Percentiles rank a stretch among this genome's conserved stretches.
phyloP scores from a whole-genome alignment of 2,329 filamentous ascomycete species.

The Pseudogymnoascus sp. region DNA sequence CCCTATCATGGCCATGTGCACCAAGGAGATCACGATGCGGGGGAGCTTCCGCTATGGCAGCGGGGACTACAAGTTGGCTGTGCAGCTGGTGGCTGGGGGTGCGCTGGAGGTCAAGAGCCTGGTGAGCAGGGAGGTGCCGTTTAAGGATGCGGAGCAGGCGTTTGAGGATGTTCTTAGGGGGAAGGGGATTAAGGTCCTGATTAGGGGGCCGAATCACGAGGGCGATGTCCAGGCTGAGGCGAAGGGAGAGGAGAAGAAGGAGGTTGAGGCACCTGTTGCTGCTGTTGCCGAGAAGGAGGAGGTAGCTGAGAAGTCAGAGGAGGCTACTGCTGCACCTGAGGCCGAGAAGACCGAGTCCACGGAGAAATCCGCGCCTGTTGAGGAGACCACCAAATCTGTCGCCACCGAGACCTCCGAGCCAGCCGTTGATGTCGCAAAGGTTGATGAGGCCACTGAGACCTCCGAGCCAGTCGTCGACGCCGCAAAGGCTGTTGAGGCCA shows the following conservation, averaged over 20 bases:
- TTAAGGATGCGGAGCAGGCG: slow-evolving; percentile 75
- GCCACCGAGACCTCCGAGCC: background rate
- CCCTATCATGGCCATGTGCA: slow-evolving; percentile 83
- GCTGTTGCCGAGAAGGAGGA: background rate
- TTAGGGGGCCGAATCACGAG: slow-evolving; percentile 59
- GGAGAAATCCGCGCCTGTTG: background rate
- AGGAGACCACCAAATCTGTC: background rate
- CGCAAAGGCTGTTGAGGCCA: background rate
- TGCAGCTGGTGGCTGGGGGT: slow-evolving; percentile 67
- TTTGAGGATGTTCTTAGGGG: slow-evolving; percentile 82
- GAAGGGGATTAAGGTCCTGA: slow-evolving; percentile 66
- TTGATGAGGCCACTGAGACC: background rate
- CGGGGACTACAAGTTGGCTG: slow-evolving; percentile 73
- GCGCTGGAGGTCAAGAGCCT: slow-evolving; percentile 76
- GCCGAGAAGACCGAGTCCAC: background rate
- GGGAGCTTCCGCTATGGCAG: slow-evolving; percentile 86
- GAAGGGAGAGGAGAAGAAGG: background rate
- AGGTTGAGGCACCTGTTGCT: background rate
- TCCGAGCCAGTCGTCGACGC: background rate
- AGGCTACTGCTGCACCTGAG: background rate
- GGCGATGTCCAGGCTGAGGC: background rate
- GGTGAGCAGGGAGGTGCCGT: slow-evolving; percentile 69
- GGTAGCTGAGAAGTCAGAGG: background rate
- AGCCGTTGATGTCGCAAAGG: background rate
- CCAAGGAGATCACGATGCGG: slow-evolving; percentile 80